Percentiles rank a stretch among this genome's conserved stretches.
phyloP scores from a whole-genome alignment of 805 yeast species.

The Kluyveromyces dobzhanskii region DNA sequence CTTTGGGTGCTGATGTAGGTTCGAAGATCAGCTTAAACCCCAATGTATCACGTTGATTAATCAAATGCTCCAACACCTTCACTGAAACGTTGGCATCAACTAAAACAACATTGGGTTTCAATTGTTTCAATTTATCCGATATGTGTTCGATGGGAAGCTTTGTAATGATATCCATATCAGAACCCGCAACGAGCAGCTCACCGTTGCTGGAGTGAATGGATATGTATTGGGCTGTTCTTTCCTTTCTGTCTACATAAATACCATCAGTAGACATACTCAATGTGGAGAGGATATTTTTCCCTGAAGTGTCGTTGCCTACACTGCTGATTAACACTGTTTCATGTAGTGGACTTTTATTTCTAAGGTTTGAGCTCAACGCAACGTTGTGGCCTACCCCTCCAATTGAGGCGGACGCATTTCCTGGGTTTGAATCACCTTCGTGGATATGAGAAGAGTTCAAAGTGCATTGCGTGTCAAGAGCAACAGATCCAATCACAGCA shows the following conservation, averaged over 20 bases:
- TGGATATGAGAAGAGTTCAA: conserved; percentile 27
- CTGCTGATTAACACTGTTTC: conserved; percentile 43
- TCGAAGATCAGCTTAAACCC: conserved; percentile 44
- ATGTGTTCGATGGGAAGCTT: conserved; percentile 38
- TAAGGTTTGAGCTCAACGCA: conserved; percentile 49
- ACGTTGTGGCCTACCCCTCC: conserved; percentile 88
- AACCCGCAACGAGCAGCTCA: conserved; percentile 63
- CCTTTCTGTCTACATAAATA: conserved; percentile 7
- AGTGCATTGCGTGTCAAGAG: conserved; percentile 60
- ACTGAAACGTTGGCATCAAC: conserved; percentile 62
- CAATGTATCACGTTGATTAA: conserved; percentile 18
- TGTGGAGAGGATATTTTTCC: conserved; percentile 31
- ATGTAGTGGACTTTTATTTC: conserved; percentile 14
- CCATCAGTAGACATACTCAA: conserved; percentile 28
- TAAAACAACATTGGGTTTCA: conserved; percentile 43
- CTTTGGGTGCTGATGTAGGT: conserved; percentile 69
- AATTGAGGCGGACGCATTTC: conserved; percentile 42
- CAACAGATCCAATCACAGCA: conserved; percentile 62
- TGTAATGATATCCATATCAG: conserved; percentile 74
- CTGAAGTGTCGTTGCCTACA: conserved; percentile 54
- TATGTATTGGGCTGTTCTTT: conserved; percentile 60
- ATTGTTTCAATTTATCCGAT: conserved; percentile 30
- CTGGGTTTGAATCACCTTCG: conserved; percentile 67
- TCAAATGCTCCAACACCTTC: conserved; percentile 32
- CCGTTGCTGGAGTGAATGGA: conserved; percentile 60